Base-by-base conservation (phyloP, 2,329 filamentous ascomycete genomes). In the Calonectria honghensis region DNA sequence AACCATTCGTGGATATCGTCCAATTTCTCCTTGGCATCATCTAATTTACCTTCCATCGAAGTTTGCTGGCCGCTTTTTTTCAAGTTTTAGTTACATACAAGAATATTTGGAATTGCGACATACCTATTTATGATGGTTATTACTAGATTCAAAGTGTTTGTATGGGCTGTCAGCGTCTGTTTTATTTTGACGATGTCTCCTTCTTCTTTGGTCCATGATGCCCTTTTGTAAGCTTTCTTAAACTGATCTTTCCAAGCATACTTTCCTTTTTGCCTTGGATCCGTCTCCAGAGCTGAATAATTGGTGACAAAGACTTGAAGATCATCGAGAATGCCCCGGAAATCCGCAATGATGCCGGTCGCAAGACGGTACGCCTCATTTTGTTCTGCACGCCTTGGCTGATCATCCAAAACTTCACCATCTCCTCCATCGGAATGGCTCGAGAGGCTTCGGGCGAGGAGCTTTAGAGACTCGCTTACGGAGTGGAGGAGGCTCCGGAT, bases 401-500 rank as follows among this genome's bases (percentile, higher is more conserved):
- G 16, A 32, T 1, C 16, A 14, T 54, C 31, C 16, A 16, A 20
- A 2, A 54, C 32, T n/a, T 2, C 29, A n/a, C n/a, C 51, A 20
- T 20, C 27, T 20, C 6, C 16, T 18, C 16, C 31, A 18, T 32
- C 24, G 18, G 29, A 3, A 32, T 32, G 29, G 6, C 51, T 29
- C 11, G 29, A 20, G 29, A 54, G 29, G 16, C 6, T 32, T 54
- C 29, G 51, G 2, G 51, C 51, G 29, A 54, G 51, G 13, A 54
- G 51, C 11, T 54, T 54, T 32, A 54, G 31, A 10, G 51, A 54
- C 51, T 54, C 29, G 18, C 51, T 54, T 2, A 32, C 51, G 51
- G 51, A 54, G 51, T 54, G 16, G 18, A 54, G 29, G 9, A 54
- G 51, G 27, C 31, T 54, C 51, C 31, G 51, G 29, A 54, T 54